Evolutionary conservation across 192 early-diverging fungal species (phyloP), one percentile per base, ranked within the genome.

Genomic region (Gorgonomyces haynaldii): DNA sequence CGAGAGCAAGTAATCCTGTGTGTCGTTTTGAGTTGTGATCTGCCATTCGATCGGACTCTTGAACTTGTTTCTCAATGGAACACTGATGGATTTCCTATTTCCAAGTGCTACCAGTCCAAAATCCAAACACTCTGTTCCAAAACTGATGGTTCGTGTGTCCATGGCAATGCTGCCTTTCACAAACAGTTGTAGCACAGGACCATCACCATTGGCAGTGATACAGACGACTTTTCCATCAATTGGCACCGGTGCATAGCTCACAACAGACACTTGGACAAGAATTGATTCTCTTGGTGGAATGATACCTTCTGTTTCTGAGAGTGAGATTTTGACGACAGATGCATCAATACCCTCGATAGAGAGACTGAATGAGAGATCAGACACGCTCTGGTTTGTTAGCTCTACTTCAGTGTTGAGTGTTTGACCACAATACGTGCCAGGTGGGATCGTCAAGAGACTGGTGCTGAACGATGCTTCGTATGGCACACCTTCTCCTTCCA

Each of bases 21-120:
- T 31, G 30, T 31, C 12, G 5, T 31, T 12, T 31, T 31, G 9
- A 22, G 25, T 23, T 22, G 40, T 23, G 9, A 64, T 26, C 32
- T 39, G 13, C 41, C 55, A 72, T 2, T 15, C 17, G 8, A 72
- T 12, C 15, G 54, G 24, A 1, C 60, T 41, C 13, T 49, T 44
- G 3, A 56, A 58, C n/a, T 20, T 36, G 52, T 67, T 74, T 4
- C 25, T 30, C 3, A 74, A 44, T 9, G 71, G 58, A 4, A 74
- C 43, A 12, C 27, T 16, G 9, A 53, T 25, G 1, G 35, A 52
- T 16, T 53, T 53, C 5, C 13, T 39, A 6, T 37, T 35, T 10
- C 71, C 67, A 0, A 74, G 53, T n/a, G 58, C 50, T 10, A 74
- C 12, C 32, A 74, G 39, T 4, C 71, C 71, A 49, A 74, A 74